Percentiles rank a stretch among this genome's conserved stretches.
Evolutionary conservation across 129 eudicot species (phyloP).

Genomic region (Arctium minus): DNA sequence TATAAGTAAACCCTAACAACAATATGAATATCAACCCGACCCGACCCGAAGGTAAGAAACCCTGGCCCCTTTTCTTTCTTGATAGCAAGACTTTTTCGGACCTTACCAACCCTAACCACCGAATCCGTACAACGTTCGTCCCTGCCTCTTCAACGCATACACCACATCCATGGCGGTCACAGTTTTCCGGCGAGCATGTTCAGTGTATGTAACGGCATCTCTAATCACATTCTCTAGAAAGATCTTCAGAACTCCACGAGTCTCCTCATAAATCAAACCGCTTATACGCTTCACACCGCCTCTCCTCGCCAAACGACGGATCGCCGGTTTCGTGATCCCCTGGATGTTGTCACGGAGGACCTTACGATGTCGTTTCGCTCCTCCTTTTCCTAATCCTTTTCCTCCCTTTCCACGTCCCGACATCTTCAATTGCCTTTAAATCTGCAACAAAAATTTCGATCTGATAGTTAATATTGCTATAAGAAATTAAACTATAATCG

Average conservation of each 20-base stretch:
- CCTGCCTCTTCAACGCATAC: slow-evolving; percentile 35
- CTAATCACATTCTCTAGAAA: slow-evolving; percentile 31
- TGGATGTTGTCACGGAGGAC: slow-evolving; percentile 44
- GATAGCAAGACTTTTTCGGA: slow-evolving; percentile 26
- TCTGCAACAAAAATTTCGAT: not conserved
- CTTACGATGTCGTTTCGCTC: slow-evolving; percentile 49
- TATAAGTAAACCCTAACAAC: not conserved
- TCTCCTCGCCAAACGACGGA: slow-evolving; percentile 25
- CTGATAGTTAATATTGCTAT: not conserved
- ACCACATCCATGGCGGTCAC: slow-evolving; percentile 39
- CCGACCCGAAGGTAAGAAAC: not conserved
- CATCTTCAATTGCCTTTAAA: slow-evolving; percentile 1
- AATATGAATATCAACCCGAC: not conserved
- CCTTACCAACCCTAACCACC: slow-evolving; percentile 29
- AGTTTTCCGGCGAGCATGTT: slow-evolving; percentile 32
- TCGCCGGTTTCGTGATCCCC: slow-evolving; percentile 33
- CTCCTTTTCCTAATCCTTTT: slow-evolving; percentile 53
- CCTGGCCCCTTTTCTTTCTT: slow-evolving; percentile 26
- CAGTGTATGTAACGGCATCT: slow-evolving; percentile 25
- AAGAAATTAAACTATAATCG: not conserved
- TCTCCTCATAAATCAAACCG: slow-evolving; percentile 29
- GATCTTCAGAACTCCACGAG: slow-evolving; percentile 33
- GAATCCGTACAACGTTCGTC: slow-evolving; percentile 22
- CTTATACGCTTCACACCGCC: slow-evolving; percentile 32
- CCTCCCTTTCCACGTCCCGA: slow-evolving; percentile 55